Conservation (phyloP, 108 stramenopile species). For the Skeletonema costatum region DNA sequence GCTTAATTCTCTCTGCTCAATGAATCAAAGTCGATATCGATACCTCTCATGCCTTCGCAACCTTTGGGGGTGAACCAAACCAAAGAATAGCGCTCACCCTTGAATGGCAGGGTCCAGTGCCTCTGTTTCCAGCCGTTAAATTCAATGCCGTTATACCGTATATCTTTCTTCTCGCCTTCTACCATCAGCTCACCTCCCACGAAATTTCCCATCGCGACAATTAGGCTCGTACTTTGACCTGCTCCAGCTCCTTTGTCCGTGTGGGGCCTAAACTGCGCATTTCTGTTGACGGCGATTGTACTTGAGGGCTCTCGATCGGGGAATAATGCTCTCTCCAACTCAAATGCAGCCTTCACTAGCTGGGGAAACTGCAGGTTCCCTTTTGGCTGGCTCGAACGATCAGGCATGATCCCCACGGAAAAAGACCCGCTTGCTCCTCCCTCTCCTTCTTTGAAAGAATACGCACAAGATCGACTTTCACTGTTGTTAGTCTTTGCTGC, state of each 20-base stretch:
- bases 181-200: conserved; percentile 91
- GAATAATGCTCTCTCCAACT: conserved; percentile 67
- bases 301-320: conserved; percentile 87
- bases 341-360: conserved; percentile 76
- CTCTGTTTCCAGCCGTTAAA: conserved; percentile 95
- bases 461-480: conserved; percentile 56
- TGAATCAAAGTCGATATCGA: conserved; percentile 50
- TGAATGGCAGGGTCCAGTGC: conserved; percentile 94
- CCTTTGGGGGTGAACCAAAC: conserved; percentile 98
- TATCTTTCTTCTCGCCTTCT: conserved; percentile 86
- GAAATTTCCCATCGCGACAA: conserved; percentile 92
- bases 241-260: conserved; percentile 94
- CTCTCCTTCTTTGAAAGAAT: conserved; percentile 67
- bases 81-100: conserved; percentile 90
- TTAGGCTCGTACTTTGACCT: conserved; percentile 89
- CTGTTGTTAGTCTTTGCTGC: conserved; percentile 48
- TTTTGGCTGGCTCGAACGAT: conserved; percentile 65
- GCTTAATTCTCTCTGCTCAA: background rate
- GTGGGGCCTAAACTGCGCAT: conserved; percentile 85
- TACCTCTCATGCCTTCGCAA: conserved; percentile 80
- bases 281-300: conserved; percentile 96
- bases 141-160: conserved; percentile 90
- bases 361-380: conserved; percentile 84
- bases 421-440: conserved; percentile 83
- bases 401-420: conserved; percentile 83